These are phyloP conservation scores for Notholithocarpus densiflorus DNA, from an alignment of 306 rosid genomes.

Conservation along the genomic window DNA sequence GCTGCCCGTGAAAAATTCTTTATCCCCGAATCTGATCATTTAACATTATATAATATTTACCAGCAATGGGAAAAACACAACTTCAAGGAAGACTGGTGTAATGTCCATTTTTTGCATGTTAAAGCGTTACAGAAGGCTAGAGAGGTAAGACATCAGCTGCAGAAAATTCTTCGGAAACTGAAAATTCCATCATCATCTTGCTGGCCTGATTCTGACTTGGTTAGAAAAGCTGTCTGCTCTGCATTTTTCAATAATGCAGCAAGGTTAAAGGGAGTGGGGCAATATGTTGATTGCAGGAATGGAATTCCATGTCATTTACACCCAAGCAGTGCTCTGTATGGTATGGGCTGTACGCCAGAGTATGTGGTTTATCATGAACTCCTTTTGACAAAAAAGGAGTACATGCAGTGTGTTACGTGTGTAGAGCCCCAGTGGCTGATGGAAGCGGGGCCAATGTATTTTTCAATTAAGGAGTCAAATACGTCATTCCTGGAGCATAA, in stretches of 20 bases:
- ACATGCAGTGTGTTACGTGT: constrained; percentile 95
- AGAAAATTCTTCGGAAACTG: constrained; percentile 79
- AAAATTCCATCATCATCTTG: constrained; percentile 73
- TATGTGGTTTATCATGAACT: constrained; percentile 87
- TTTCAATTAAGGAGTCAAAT: constrained; percentile 96
- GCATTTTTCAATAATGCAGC: constrained; percentile 93
- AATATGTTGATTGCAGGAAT: constrained; percentile 76
- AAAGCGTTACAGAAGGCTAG: constrained; percentile 94
- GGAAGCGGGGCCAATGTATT: constrained; percentile 92
- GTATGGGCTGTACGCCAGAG: constrained; percentile 97
- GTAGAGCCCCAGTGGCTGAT: constrained; percentile 98
- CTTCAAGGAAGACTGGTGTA: constrained; percentile 95
- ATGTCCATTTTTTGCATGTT: constrained; percentile 84
- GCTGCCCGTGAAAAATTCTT: constrained; percentile 93
- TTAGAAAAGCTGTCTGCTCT: constrained; percentile 88
- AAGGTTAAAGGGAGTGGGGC: constrained; percentile 89
- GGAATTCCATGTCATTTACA: constrained; percentile 97
- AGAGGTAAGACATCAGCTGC: constrained; percentile 87
- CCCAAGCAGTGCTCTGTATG: constrained; percentile 94
- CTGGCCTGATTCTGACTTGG: constrained; percentile 84
- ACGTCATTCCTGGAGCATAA: constrained; percentile 85
- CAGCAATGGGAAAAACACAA: constrained; percentile 97
- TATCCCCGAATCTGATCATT: constrained; percentile 89
- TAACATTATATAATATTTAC: constrained; percentile 84
- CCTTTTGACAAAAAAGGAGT: constrained; percentile 79